Conservation (phyloP, 805 yeast genomes). For the Cyberlindnera petersonii region DNA sequence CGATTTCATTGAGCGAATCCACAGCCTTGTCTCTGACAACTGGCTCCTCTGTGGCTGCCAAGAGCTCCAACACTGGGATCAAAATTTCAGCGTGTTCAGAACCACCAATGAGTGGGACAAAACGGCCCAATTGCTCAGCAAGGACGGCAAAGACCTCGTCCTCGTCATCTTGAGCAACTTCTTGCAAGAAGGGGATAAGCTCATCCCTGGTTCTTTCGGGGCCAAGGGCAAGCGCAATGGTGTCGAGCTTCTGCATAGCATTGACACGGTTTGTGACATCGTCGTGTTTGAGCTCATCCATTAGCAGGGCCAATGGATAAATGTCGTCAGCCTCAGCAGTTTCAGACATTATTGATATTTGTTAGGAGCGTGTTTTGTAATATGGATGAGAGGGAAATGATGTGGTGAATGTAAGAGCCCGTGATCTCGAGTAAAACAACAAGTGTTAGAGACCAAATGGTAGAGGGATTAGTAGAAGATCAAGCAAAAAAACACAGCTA, state of each 20-base stretch:
- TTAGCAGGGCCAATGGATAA: constrained; percentile 90
- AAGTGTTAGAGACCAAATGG: no score
- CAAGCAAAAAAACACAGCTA: no score
- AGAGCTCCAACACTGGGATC: constrained; percentile 63
- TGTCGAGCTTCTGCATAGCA: constrained; percentile 91
- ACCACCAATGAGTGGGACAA: constrained; percentile 90
- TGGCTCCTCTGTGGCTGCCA: constrained; percentile 94
- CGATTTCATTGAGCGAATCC: constrained; percentile 70
- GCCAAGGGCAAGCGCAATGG: constrained; percentile 92
- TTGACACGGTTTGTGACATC: constrained; percentile 90
- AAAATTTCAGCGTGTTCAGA: constrained; percentile 53
- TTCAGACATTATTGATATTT: constrained; percentile 2
- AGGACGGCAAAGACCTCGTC: constrained; percentile 95
- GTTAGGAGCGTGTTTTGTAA: neutral
- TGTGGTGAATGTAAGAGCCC: neutral
- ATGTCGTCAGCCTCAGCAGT: constrained; percentile 40
- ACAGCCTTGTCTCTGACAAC: constrained; percentile 94
- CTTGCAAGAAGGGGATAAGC: constrained; percentile 81
- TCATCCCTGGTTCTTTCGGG: constrained; percentile 89
- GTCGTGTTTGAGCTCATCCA: constrained; percentile 97
- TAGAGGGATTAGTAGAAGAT: no score
- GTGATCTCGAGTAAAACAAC: neutral
- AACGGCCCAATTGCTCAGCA: constrained; percentile 85
- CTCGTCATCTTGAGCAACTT: constrained; percentile 91
- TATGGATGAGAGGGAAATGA: neutral